Evolutionary conservation across 176 grass and related monocot genomes (phyloP).

Genomic region (Juncus effusus): DNA sequence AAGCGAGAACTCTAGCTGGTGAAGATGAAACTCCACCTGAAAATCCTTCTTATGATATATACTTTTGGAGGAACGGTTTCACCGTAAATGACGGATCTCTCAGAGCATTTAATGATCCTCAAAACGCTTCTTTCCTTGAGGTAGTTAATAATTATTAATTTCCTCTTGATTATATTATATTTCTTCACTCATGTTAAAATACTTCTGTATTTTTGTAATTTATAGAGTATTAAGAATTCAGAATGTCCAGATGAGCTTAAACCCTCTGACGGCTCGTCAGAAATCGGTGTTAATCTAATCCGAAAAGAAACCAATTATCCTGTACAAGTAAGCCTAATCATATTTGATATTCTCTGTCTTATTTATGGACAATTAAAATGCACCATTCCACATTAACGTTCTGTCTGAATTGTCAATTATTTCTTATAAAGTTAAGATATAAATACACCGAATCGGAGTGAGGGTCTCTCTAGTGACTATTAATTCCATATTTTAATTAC

Average conservation of each 20-base stretch:
- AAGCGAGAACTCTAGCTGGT: conserved; percentile 53
- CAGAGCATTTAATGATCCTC: conserved; percentile 85
- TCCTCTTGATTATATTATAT: conserved; percentile 19
- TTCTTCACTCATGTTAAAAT: not conserved
- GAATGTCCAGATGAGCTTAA: conserved; percentile 82
- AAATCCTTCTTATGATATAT: conserved; percentile 54
- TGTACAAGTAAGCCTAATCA: conserved; percentile 22
- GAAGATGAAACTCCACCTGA: conserved; percentile 41
- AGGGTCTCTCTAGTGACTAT: too few relatives aligned
- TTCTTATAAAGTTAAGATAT: too few relatives aligned
- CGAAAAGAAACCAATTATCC: conserved; percentile 44
- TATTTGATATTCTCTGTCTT: too few relatives aligned
- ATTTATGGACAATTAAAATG: too few relatives aligned
- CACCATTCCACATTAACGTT: too few relatives aligned
- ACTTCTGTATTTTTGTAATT: not conserved
- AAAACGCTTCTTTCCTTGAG: conserved; percentile 71
- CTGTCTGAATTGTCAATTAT: too few relatives aligned
- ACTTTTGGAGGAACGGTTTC: conserved; percentile 86
- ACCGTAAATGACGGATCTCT: conserved; percentile 81
- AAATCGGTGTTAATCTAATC: conserved; percentile 56
- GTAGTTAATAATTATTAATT: conserved; percentile 38
- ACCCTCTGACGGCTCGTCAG: conserved; percentile 43
- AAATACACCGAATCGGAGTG: too few relatives aligned
- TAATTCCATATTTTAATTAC: too few relatives aligned
- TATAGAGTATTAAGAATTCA: conserved; percentile 80